phyloP scores from a whole-genome alignment of 371 early-diverging fungal genomes.

The Blakeslea trispora region DNA sequence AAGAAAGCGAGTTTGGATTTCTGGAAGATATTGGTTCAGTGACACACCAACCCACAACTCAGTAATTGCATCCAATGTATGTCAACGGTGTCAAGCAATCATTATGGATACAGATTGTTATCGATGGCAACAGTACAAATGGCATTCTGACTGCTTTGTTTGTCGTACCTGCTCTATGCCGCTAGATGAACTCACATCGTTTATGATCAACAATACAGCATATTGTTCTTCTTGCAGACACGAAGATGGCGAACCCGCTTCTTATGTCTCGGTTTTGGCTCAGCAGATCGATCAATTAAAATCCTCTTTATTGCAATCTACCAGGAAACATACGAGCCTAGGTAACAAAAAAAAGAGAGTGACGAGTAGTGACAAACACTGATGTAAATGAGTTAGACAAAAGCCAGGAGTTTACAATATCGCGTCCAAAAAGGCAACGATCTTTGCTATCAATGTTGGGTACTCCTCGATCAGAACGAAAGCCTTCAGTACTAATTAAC shows the following conservation, averaged over 20 bases:
- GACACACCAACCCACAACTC: constrained; percentile 20
- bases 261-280: constrained; percentile 3
- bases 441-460: constrained; percentile 6
- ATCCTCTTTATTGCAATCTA: not conserved
- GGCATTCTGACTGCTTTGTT: constrained; percentile 81
- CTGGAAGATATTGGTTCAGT: constrained; percentile 46
- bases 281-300: constrained; percentile 2
- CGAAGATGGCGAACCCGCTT: not conserved
- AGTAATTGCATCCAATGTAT: not conserved
- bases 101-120: constrained; percentile 3
- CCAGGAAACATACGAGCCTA: constrained; percentile 1
- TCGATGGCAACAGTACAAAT: constrained; percentile 28
- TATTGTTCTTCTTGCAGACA: constrained; percentile 11
- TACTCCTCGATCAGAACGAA: not conserved
- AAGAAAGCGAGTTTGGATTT: constrained; percentile 54
- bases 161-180: constrained; percentile 61
- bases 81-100: not conserved
- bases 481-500: not conserved
- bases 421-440: constrained; percentile 3
- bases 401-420: not conserved
- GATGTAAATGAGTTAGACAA: not conserved
- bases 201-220: not conserved
- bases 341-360: constrained; percentile 3
- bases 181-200: constrained; percentile 32
- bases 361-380: not conserved